phyloP scores from a whole-genome alignment of 2,329 filamentous ascomycete species.

The Pseudogymnoascus sp. region DNA sequence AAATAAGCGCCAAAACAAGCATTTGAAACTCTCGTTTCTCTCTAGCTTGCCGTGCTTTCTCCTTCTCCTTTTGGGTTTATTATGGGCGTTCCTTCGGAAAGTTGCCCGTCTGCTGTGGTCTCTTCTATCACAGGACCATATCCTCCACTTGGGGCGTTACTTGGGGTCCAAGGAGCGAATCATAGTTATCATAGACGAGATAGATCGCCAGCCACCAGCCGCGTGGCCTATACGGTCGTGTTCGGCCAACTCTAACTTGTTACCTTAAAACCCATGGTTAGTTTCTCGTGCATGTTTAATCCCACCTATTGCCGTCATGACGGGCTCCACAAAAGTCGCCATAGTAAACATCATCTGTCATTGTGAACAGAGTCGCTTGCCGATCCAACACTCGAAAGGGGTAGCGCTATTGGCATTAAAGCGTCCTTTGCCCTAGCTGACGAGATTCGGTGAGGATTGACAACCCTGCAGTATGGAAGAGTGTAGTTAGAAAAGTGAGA shows the following conservation, averaged over 20 bases:
- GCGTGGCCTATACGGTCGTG: not conserved
- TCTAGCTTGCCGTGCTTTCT: not conserved
- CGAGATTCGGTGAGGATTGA: not conserved
- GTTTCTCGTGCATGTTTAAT: not conserved
- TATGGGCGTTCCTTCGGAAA: not conserved
- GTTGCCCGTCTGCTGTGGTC: not conserved
- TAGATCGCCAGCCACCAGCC: not conserved
- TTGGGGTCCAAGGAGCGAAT: not conserved
- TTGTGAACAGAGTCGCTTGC: not conserved
- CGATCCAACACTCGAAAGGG: not conserved
- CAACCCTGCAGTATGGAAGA: not conserved
- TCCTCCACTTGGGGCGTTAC: not conserved
- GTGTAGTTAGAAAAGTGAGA: not conserved
- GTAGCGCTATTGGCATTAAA: not conserved
- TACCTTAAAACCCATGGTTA: not conserved
- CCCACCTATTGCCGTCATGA: not conserved
- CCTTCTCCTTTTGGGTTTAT: not conserved
- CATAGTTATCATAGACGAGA: not conserved
- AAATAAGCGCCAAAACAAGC: not conserved
- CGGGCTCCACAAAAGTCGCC: not conserved
- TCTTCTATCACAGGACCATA: not conserved
- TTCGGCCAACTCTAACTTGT: not conserved
- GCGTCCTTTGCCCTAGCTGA: not conserved
- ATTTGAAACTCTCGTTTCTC: not conserved
- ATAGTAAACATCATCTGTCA: not conserved